Evolutionary conservation across 164 flowering plant species (phyloP).

Genomic region (Paratinospora sagittata): DNA sequence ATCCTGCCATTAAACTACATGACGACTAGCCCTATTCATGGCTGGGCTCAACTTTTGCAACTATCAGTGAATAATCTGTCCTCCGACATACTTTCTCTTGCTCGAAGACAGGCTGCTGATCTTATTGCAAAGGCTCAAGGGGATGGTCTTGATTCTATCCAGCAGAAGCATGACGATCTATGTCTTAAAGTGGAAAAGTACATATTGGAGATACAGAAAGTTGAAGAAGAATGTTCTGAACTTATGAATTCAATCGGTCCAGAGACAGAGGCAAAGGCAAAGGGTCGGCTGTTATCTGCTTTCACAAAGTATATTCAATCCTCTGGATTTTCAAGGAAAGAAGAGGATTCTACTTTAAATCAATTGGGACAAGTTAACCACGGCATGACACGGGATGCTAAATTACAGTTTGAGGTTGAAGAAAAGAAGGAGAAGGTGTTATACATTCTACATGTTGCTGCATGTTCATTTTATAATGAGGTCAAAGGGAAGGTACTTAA

Average conservation of each 20-base stretch:
- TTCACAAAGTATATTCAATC: slow-evolving; percentile 60
- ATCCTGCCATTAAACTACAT: slow-evolving; percentile 75
- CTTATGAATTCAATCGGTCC: slow-evolving; percentile 64
- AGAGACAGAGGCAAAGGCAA: slow-evolving; percentile 68
- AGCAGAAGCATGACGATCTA: slow-evolving; percentile 44
- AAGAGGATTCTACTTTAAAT: slow-evolving; percentile 27
- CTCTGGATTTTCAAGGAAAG: slow-evolving; percentile 47
- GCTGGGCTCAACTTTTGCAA: slow-evolving; percentile 86
- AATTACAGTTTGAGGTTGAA: slow-evolving; percentile 32
- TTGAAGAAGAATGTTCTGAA: slow-evolving; percentile 66
- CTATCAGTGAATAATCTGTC: slow-evolving; percentile 54
- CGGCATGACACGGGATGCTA: slow-evolving; percentile 32
- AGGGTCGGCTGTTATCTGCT: slow-evolving; percentile 62
- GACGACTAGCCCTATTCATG: slow-evolving; percentile 70
- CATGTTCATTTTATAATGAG: slow-evolving; percentile 49
- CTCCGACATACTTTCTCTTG: slow-evolving; percentile 56
- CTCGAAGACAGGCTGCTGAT: slow-evolving; percentile 75
- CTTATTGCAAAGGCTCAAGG: slow-evolving; percentile 43
- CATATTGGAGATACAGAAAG: slow-evolving; percentile 55
- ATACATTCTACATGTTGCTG: slow-evolving; percentile 43
- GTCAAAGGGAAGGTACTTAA: slow-evolving; percentile 43
- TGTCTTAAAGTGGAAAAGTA: slow-evolving; percentile 53
- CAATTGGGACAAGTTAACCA: slow-evolving; percentile 23
- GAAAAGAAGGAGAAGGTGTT: slow-evolving; percentile 59
- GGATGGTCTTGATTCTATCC: slow-evolving; percentile 41